A percentile compares a stretch with the other conserved stretches of the same genome.
Conservation (phyloP, 2,329 filamentous ascomycete genomes). For the Neopestalotiopsis sp. region DNA sequence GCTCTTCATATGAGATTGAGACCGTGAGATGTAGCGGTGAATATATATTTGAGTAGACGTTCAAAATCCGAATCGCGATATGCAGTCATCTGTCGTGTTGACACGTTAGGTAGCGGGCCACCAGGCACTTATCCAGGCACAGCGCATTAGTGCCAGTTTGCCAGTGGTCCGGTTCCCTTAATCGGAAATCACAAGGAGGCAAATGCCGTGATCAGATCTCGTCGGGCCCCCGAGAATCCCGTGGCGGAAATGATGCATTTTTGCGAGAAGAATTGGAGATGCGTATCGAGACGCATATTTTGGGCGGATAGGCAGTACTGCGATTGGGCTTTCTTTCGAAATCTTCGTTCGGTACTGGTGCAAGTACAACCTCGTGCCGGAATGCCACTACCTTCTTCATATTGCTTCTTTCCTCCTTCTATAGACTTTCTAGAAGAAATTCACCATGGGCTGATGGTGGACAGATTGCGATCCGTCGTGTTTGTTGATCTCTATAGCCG, state of each 20-base stretch:
- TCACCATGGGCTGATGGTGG: background rate
- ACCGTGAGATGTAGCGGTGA: too few species aligned
- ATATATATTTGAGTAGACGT: too few species aligned
- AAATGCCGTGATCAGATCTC: slow-evolving; percentile 2
- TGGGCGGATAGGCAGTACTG: too few species aligned
- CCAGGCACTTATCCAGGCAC: background rate
- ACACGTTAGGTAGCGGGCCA: background rate
- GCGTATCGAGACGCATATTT: background rate
- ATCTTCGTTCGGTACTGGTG: too few species aligned
- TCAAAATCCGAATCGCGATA: background rate
- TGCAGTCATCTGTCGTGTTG: background rate
- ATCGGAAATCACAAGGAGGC: background rate
- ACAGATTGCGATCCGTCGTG: background rate
- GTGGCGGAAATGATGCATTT: background rate
- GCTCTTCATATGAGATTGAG: too few species aligned
- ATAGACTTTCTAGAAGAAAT: background rate
- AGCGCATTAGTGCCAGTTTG: background rate
- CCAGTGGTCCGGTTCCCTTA: background rate
- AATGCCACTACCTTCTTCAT: background rate
- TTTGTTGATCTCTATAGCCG: slow-evolving; percentile 1
- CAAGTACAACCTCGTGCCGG: background rate
- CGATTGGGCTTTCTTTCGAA: too few species aligned
- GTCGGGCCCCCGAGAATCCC: background rate
- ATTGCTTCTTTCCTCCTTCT: background rate
- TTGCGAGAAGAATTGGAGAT: background rate